A percentile compares a stretch with the other conserved stretches of the same genome.
phyloP scores from a whole-genome alignment of 352 stramenopile species.

The Globisporangium megalacanthum region DNA sequence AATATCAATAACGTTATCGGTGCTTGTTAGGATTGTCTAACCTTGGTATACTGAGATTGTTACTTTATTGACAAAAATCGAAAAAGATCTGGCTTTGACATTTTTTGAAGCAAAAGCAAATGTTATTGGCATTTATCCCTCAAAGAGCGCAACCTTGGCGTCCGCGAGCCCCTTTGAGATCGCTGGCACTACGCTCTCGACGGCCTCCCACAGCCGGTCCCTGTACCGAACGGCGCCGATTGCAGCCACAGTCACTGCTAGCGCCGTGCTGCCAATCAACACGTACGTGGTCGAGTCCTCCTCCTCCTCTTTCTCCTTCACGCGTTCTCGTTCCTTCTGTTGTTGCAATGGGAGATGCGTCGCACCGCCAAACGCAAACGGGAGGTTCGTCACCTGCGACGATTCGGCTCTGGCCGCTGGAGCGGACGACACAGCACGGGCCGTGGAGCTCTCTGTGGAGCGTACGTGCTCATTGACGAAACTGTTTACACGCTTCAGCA shows the following conservation, averaged over 20 bases:
- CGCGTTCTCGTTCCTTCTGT: no score
- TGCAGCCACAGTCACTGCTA: conserved; percentile 39
- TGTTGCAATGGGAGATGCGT: not conserved
- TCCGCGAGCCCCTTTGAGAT: conserved; percentile 56
- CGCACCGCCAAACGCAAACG: not conserved
- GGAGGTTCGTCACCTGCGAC: not conserved
- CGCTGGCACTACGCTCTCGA: conserved; percentile 32
- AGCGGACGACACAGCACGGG: not conserved
- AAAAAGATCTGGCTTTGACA: no score
- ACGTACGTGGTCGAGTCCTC: conserved; percentile 31
- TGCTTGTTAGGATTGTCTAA: no score
- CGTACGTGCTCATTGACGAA: conserved; percentile 12
- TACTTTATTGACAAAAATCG: no score
- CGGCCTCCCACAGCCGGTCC: conserved; percentile 37
- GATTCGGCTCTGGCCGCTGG: conserved; percentile 5
- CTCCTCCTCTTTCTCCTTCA: conserved; percentile 4
- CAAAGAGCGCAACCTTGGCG: conserved; percentile 62
- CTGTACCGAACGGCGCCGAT: conserved; percentile 44
- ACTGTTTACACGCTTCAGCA: conserved; percentile 29
- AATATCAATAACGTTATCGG: no score
- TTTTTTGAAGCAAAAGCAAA: no score
- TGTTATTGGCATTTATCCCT: conserved; percentile 19
- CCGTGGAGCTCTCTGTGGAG: not conserved
- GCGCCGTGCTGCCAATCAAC: conserved; percentile 40
- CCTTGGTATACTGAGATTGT: no score